Evolutionary conservation across 495 filamentous ascomycete genomes (phyloP).

Genomic region (Ascobolus immersus): DNA sequence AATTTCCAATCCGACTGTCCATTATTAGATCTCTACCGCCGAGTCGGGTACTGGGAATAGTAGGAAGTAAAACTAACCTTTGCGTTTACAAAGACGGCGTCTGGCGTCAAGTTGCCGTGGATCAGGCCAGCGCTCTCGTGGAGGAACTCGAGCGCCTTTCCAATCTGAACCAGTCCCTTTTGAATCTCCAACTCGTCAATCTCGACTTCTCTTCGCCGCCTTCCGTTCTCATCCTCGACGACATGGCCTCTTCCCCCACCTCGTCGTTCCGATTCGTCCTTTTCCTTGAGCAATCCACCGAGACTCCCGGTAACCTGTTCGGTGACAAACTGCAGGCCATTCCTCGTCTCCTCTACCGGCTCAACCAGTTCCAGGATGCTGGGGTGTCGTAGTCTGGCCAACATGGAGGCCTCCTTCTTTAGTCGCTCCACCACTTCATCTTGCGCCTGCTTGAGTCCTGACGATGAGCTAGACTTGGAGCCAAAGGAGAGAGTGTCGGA

Average conservation of each 20-base stretch:
- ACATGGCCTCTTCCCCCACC: constrained; percentile 43
- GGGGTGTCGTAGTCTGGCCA: constrained; percentile 70
- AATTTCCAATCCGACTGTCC: constrained; percentile 87
- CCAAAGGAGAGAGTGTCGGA: constrained; percentile 13
- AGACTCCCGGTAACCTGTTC: constrained; percentile 72
- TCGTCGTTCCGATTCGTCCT: constrained; percentile 58
- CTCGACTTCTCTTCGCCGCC: constrained; percentile 58
- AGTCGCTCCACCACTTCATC: constrained; percentile 77
- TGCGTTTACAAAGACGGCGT: constrained; percentile 80
- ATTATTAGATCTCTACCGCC: too few relatives aligned
- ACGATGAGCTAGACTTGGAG: constrained; percentile 12
- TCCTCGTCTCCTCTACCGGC: constrained; percentile 79
- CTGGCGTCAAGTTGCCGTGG: constrained; percentile 82
- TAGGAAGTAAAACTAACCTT: constrained; percentile 31
- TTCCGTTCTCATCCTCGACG: constrained; percentile 51
- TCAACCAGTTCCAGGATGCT: constrained; percentile 79
- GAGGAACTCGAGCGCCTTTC: constrained; percentile 82
- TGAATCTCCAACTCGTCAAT: constrained; percentile 96
- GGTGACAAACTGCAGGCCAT: constrained; percentile 82
- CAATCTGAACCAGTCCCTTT: constrained; percentile 77
- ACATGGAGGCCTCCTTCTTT: constrained; percentile 67
- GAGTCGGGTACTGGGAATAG: neutral
- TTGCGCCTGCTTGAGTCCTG: constrained; percentile 43
- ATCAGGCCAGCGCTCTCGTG: constrained; percentile 89
- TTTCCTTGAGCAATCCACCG: constrained; percentile 58